Percentiles rank a stretch among this genome's conserved stretches.
phyloP scores from a whole-genome alignment of 2,329 filamentous ascomycete species.

The Sclerotinia subarctica region DNA sequence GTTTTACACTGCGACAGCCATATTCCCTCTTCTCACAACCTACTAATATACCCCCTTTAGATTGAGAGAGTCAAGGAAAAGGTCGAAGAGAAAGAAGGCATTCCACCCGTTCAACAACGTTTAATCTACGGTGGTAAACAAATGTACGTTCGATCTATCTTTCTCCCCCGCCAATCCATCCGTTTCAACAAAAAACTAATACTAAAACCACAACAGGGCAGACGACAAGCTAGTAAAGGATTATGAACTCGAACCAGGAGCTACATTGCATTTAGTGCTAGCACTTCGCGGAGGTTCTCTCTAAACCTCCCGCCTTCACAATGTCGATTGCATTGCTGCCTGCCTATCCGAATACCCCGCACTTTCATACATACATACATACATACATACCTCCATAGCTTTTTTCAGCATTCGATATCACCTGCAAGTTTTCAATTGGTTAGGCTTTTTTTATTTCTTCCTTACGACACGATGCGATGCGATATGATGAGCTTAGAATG shows the following conservation, averaged over 20 bases:
- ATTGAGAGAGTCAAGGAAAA: constrained; percentile 97
- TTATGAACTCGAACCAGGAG: constrained; percentile 86
- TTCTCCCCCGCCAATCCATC: too few relatives aligned
- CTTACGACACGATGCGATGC: background rate
- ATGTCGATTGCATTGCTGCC: background rate
- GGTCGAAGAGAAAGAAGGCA: constrained; percentile 98
- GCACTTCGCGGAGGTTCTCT: constrained; percentile 75
- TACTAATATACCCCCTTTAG: constrained; percentile 44
- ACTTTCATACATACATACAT: background rate
- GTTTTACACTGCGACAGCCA: background rate
- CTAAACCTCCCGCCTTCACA: background rate
- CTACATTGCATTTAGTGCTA: constrained; percentile 91
- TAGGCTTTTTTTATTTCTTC: background rate
- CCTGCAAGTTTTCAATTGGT: constrained; percentile 14
- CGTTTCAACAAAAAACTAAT: background rate
- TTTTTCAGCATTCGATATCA: constrained; percentile 3
- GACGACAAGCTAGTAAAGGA: constrained; percentile 93
- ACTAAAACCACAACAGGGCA: constrained; percentile 55
- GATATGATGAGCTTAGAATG: background rate
- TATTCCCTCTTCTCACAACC: background rate
- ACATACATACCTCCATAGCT: background rate
- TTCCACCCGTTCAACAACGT: constrained; percentile 93
- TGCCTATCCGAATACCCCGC: constrained; percentile 7
- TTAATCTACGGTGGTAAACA: constrained; percentile 97
- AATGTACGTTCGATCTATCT: constrained; percentile 60